phyloP scores from a whole-genome alignment of 176 grass and related monocot genomes.

The Carex cristatella region DNA sequence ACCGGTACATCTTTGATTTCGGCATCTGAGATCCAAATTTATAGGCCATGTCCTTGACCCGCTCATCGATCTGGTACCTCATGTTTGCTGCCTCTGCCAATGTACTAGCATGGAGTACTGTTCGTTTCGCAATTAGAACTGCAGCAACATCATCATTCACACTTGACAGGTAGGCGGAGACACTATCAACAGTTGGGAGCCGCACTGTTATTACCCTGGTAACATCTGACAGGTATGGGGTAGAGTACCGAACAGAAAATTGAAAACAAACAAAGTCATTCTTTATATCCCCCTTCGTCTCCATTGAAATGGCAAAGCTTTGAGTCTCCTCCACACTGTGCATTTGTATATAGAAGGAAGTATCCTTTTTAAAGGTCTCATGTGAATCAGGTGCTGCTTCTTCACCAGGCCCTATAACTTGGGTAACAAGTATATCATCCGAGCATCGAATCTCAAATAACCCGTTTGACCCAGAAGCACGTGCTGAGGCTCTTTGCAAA shows the following conservation, averaged over 20 bases:
- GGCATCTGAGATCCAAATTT: conserved; percentile 78
- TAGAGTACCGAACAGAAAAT: conserved; percentile 81
- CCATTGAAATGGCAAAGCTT: conserved; percentile 91
- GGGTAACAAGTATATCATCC: conserved; percentile 83
- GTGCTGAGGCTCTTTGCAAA: conserved; percentile 80
- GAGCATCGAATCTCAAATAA: conserved; percentile 93
- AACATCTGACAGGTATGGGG: conserved; percentile 77
- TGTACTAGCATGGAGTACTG: conserved; percentile 49
- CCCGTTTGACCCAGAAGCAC: conserved; percentile 75
- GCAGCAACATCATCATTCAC: conserved; percentile 66
- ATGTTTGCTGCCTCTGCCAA: conserved; percentile 55
- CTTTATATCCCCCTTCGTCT: conserved; percentile 74
- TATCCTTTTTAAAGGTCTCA: conserved; percentile 87
- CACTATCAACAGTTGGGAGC: conserved; percentile 65
- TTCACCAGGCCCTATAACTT: conserved; percentile 96
- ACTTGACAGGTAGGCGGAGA: conserved; percentile 66
- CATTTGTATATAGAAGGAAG: conserved; percentile 88
- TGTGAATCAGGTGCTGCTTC: conserved; percentile 84
- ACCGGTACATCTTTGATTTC: conserved; percentile 71
- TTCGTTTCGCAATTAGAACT: conserved; percentile 80
- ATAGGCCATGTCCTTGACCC: conserved; percentile 77
- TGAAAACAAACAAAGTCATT: conserved; percentile 91
- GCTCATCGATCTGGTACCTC: conserved; percentile 75
- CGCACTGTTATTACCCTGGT: conserved; percentile 77
- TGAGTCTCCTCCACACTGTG: conserved; percentile 87